Conservation (phyloP, 768 basidiomycete genomes). For the Antrodiella citrinella region DNA sequence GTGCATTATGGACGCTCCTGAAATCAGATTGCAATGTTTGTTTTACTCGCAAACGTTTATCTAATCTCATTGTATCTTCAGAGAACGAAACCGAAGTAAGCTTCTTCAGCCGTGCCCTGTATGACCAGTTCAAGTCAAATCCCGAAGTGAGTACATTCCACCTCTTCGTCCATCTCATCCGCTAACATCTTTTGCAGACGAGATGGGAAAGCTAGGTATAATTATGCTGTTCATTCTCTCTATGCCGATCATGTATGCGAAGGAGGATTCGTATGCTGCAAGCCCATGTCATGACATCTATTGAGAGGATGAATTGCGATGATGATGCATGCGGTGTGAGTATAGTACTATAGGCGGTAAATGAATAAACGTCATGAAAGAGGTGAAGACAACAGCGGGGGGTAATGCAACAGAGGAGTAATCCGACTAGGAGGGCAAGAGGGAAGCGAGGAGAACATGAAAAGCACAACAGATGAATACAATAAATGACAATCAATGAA, state of each 20-base stretch:
- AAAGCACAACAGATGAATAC: slow-evolving; percentile 12
- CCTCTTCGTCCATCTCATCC: neutral
- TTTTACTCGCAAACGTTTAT: neutral
- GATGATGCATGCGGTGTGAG: slow-evolving; percentile 4
- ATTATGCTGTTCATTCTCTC: neutral
- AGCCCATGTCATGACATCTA: slow-evolving; percentile 1
- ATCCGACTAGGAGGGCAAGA: slow-evolving; percentile 3
- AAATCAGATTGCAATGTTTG: neutral
- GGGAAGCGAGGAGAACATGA: slow-evolving; percentile 7
- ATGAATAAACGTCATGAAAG: slow-evolving; percentile 3
- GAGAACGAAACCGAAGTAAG: slow-evolving; percentile 96
- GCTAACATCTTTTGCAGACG: slow-evolving; percentile 9
- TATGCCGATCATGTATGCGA: neutral
- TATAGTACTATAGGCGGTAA: slow-evolving; percentile 7
- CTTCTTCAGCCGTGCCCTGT: slow-evolving; percentile 74
- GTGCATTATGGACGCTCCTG: neutral
- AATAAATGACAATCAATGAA: neutral
- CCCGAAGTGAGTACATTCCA: slow-evolving; percentile 51
- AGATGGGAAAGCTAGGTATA: slow-evolving; percentile 15
- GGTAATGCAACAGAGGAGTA: slow-evolving; percentile 10
- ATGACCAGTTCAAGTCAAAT: slow-evolving; percentile 74
- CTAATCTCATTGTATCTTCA: too few relatives aligned
- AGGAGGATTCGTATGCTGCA: neutral
- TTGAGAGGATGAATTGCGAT: slow-evolving; percentile 8
- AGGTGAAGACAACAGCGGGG: too few relatives aligned